Percentiles rank a stretch among this genome's conserved stretches.
Evolutionary conservation across 129 eudicot species (phyloP).

Genomic region (Lactuca sativa): DNA sequence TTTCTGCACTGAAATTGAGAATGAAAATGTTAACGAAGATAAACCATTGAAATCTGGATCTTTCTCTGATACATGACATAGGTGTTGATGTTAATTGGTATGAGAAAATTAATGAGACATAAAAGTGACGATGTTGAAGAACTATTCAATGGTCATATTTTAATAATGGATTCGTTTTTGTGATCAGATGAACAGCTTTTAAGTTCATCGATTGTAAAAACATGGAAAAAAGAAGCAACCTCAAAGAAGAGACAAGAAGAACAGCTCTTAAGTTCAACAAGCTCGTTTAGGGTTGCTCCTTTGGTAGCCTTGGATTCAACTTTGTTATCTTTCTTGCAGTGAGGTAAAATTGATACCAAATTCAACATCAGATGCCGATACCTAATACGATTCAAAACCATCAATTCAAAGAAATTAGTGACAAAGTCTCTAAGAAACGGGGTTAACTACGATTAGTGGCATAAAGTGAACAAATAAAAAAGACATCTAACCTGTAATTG

Average conservation of each 20-base stretch:
- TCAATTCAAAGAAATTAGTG: neutral
- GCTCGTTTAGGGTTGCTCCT: conserved; percentile 85
- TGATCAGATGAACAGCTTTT: no score
- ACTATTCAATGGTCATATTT: no score
- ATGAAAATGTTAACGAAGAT: neutral
- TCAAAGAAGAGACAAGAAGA: conserved; percentile 94
- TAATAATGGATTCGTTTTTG: no score
- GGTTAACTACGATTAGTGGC: neutral
- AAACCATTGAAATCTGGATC: neutral
- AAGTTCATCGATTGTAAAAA: no score
- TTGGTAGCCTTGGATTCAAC: conserved; percentile 87
- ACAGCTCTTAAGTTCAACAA: conserved; percentile 88
- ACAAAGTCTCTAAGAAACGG: neutral
- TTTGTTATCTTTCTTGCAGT: conserved; percentile 86
- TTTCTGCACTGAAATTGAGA: conserved; percentile 72
- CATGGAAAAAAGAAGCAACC: conserved; percentile 35
- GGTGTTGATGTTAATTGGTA: no score
- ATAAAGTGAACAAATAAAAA: neutral
- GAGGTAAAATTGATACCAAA: conserved; percentile 76
- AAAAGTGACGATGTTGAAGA: no score
- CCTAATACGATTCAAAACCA: conserved; percentile 35
- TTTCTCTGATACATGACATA: no score
- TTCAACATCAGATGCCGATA: conserved; percentile 98
- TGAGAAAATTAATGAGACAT: no score
- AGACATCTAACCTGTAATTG: conserved; percentile 53